Evolutionary conservation across 2,329 filamentous ascomycete species (phyloP).

Genomic region (Fusarium xylarioides): DNA sequence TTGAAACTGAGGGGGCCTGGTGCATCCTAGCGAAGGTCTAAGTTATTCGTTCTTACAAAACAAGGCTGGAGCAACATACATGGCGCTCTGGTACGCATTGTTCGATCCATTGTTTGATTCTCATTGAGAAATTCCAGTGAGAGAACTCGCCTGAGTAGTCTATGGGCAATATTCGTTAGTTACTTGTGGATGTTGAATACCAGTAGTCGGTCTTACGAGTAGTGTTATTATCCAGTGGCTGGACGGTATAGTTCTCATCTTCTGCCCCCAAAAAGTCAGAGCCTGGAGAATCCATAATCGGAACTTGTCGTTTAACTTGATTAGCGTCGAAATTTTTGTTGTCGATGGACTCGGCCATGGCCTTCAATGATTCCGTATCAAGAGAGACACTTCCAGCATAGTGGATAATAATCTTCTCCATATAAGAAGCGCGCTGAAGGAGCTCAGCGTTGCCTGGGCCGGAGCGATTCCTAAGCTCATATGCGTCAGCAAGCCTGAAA

Average conservation of each 20-base stretch:
- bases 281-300: slow-evolving; percentile 33
- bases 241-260: slow-evolving; percentile 53
- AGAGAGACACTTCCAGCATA: slow-evolving; percentile 54
- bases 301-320: slow-evolving; percentile 30
- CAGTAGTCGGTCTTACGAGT: slow-evolving; percentile 48
- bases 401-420: slow-evolving; percentile 60
- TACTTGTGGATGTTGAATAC: neutral
- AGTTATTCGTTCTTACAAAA: neutral
- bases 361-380: slow-evolving; percentile 47
- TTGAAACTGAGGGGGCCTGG: slow-evolving; percentile 46
- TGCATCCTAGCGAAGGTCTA: slow-evolving; percentile 34
- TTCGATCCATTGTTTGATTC: slow-evolving; percentile 60
- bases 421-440: slow-evolving; percentile 42
- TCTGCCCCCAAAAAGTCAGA: slow-evolving; percentile 44
- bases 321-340: slow-evolving; percentile 40
- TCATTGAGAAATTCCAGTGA: slow-evolving; percentile 63
- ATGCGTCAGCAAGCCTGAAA: slow-evolving; percentile 17
- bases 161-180: slow-evolving; percentile 33
- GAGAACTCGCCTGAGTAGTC: slow-evolving; percentile 63
- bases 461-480: slow-evolving; percentile 33
- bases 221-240: slow-evolving; percentile 52
- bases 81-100: slow-evolving; percentile 48
- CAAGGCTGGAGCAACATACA: slow-evolving; percentile 32
- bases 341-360: slow-evolving; percentile 54
- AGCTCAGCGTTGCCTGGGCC: slow-evolving; percentile 38